These are phyloP conservation scores for Dipteronia dyeriana DNA, from an alignment of 345 rosid species.

Conservation along the genomic window DNA sequence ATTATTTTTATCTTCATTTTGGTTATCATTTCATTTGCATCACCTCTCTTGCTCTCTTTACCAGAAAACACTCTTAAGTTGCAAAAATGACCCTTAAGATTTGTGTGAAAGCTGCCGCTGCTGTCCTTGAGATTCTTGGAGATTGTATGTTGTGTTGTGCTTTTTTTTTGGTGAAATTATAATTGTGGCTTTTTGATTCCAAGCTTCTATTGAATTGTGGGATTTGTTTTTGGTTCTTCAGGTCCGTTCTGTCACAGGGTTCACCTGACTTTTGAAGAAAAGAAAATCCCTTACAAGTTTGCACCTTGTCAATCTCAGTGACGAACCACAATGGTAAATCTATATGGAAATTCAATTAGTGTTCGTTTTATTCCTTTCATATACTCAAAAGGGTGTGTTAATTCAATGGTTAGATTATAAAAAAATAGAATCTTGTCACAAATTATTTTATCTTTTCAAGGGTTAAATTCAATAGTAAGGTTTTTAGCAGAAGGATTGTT, in stretches of 20 bases:
- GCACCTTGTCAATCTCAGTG: slow-evolving; percentile 54
- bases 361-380: neutral
- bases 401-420: neutral
- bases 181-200: neutral
- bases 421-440: neutral
- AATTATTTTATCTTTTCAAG: neutral
- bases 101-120: slow-evolving; percentile 80
- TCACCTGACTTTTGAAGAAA: slow-evolving; percentile 85
- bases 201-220: neutral
- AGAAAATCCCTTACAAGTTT: slow-evolving; percentile 63
- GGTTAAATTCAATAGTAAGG: neutral
- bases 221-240: slow-evolving; percentile 30
- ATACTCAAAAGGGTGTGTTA: neutral
- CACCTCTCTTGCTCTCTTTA: too few relatives aligned
- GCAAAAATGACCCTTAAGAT: slow-evolving; percentile 42
- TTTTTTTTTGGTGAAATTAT: neutral
- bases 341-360: neutral
- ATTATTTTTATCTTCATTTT: slow-evolving; percentile 1
- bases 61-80: too few relatives aligned
- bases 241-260: slow-evolving; percentile 80
- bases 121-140: slow-evolving; percentile 67
- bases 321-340: slow-evolving; percentile 77
- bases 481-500: slow-evolving; percentile 19
- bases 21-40: neutral
- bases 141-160: slow-evolving; percentile 56